A percentile compares a stretch with the other conserved stretches of the same genome.
These are phyloP conservation scores for Globisporangium emineosum DNA, from an alignment of 352 stramenopile genomes.

Conservation along the genomic window DNA sequence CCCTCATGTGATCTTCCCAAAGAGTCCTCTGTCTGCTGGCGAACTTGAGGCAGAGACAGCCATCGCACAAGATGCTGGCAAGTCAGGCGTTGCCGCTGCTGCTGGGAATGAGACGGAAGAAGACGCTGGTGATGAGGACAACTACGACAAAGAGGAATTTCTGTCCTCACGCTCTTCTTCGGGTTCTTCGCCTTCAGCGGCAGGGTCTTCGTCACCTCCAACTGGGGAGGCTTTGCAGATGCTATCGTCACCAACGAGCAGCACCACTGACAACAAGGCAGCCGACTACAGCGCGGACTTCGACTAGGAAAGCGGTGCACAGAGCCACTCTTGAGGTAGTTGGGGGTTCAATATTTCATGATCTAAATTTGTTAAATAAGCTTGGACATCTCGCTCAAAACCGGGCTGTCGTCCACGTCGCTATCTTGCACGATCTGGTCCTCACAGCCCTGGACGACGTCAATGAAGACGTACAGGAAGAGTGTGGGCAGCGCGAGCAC, in stretches of 20 bases:
- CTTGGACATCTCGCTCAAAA: conserved; percentile 32
- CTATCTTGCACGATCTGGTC: conserved; percentile 50
- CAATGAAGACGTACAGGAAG: conserved; percentile 61
- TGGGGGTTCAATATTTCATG: not conserved
- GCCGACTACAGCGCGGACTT: conserved; percentile 67
- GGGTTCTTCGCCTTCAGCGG: conserved; percentile 1
- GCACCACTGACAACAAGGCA: not conserved
- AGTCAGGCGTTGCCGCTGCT: not conserved
- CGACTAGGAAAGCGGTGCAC: conserved; percentile 21
- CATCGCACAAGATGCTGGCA: not conserved
- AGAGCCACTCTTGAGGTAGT: not conserved
- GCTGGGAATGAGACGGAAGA: not conserved
- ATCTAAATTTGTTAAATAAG: conserved; percentile 31
- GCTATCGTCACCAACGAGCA: not conserved
- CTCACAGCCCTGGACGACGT: conserved; percentile 56
- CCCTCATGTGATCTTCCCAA: conserved; percentile 12
- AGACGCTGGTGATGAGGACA: conserved; percentile 8
- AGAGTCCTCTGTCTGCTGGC: not conserved
- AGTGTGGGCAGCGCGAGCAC: conserved; percentile 54
- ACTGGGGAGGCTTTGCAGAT: not conserved
- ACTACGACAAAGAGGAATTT: conserved; percentile 24
- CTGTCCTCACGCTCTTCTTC: conserved; percentile 17
- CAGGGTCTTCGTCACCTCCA: conserved; percentile 11
- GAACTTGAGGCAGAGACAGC: not conserved
- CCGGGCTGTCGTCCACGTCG: conserved; percentile 16